Base-by-base conservation (phyloP, 306 rosid genomes). In the Abrus precatorius region DNA sequence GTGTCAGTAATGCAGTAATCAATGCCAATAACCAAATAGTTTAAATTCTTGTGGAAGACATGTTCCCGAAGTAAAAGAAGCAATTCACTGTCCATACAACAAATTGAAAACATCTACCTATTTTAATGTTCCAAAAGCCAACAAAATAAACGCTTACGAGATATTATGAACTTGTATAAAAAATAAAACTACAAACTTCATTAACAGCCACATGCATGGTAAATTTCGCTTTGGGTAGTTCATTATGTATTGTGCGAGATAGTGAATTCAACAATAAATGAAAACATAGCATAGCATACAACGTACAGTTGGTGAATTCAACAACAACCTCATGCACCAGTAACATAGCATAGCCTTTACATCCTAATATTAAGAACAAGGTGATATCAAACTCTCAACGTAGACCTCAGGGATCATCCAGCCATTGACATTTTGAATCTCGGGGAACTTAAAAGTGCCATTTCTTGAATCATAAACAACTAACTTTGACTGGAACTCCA, bases 381-480 rank as follows among this genome's bases (percentile, higher is more conserved):
- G 89, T 68, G 85, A 83, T 65, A 83, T 60, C 74, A 86, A 73
- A 59, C 87, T 86, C 59, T 86, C 83, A 5, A 66, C 48, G 54
- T 80, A 76, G 63, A 76, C 30, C 20, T 36, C 49, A 2, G 78
- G 29, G 3, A 32, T 12, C 48, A 29, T 0, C 62, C 36, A 49
- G 6, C 36, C 6, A 2, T 2, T 1, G 38, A 10, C 11, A 34
- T 41, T 11, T 38, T 36, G 54, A 68, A 83, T 44, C 11, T 27
- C 60, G 5, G 55, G 60, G 28, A 3, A 2, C 45, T 45, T 38
- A 30, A 72, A 60, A 43, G 79, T 7, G 7, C 30, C 28, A 53
- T 28, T n/a, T 76, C 62, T 86, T 3, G 72, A 6, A 75, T 57
- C 9, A 32, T 86, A 86, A 49, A 81, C 41, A 66, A 11, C 34